Conservation (phyloP, 345 rosid species). For the Rhodamnia rubescens region DNA sequence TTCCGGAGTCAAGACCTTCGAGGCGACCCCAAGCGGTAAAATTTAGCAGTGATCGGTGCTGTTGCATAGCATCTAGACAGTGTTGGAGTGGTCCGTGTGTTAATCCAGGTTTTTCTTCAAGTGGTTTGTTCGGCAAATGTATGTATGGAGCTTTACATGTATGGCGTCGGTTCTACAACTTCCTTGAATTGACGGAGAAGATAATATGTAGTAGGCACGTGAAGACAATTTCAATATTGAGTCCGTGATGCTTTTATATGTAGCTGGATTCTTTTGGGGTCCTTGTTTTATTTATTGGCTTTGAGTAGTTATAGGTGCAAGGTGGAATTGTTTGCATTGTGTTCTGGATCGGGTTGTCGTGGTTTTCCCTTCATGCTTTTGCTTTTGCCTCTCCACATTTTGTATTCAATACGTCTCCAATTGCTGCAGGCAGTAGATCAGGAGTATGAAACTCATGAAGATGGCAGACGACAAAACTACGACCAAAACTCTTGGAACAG, state of each 20-base stretch:
- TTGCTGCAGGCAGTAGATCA: conserved; percentile 15
- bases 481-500: conserved; percentile 12
- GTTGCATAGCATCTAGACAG: not conserved
- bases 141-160: not conserved
- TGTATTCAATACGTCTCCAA: not conserved
- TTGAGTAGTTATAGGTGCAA: not conserved
- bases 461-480: conserved; percentile 6
- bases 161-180: not conserved
- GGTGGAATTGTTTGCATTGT: not conserved
- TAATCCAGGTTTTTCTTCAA: not conserved
- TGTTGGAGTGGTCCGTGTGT: not conserved
- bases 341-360: not conserved
- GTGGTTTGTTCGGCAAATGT: not conserved
- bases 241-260: not conserved
- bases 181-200: not conserved
- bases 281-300: not conserved
- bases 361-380: not conserved
- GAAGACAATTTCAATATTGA: not conserved
- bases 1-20: conserved; percentile 17
- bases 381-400: not conserved
- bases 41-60: not conserved
- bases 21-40: conserved; percentile 29
- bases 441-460: conserved; percentile 15
- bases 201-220: not conserved
- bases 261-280: not conserved